Base-by-base conservation (phyloP, 1,284 basidiomycete genomes). In the Fomitopsis pinicola region DNA sequence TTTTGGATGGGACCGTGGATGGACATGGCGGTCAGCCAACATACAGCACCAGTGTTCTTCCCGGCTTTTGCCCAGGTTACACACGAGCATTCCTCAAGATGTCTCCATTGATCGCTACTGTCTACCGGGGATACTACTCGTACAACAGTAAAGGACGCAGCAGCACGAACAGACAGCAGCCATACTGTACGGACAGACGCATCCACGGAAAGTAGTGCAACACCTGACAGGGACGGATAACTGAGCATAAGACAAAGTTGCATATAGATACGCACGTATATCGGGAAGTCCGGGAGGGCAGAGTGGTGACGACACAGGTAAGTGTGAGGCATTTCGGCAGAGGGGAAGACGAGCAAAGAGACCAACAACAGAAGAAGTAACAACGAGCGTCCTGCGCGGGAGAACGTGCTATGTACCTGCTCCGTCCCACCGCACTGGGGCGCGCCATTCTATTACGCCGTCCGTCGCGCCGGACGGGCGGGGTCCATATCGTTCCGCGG, bases 201-300 rank as follows among this genome's bases (percentile, higher is more conserved):
- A 45, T 45, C 42, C 42, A 19, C 15, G 42, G 42, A 48, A 30
- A 33, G 4, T 19, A 15, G n/a, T 14, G 9, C 9, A n/a, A 45
- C 17, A 46, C 22, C 33, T 53, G 50, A 36, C 30, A n/a, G 35
- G 6, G 50, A 36, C 50, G 30, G 8, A 33, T 5, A 53, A 53
- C 35, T 53, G 50, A 54, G 35, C 52, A 54, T 38, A 15, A 54
- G 22, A 54, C 33, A 40, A 30, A 33, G 15, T 19, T 17, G 52
- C 52, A 54, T 36, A 53, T 54, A 54, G 52, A 54, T 38, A 54
- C 52, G 52, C 36, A 54, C 52, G 33, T 54, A 54, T n/a, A 54
- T 54, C 52, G 26, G 44, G 26, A 22, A 6, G 42, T 45, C 17
- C 42, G 22, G 17, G 42, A 22, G 22, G 22, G 22, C 22, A 22